Conservation (phyloP, 495 filamentous ascomycete genomes). For the Penicillium mononematosum region DNA sequence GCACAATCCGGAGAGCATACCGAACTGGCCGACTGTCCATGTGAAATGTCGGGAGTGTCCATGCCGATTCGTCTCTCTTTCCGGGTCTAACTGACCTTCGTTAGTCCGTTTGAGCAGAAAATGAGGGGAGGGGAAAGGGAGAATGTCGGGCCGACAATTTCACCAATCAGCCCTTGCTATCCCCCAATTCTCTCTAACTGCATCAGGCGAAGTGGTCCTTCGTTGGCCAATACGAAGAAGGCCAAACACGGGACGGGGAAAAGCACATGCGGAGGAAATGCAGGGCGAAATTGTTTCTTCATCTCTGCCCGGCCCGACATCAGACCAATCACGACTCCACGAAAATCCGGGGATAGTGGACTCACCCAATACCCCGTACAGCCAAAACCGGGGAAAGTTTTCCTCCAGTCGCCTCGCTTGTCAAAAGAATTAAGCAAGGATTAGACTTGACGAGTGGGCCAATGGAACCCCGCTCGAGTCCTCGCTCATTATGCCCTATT, state of each 20-base stretch:
- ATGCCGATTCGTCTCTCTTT: slow-evolving; percentile 4
- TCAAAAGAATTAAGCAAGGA: neutral
- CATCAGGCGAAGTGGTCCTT: neutral
- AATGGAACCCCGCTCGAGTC: slow-evolving; percentile 1
- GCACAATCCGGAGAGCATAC: neutral
- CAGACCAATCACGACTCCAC: neutral
- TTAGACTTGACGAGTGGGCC: neutral
- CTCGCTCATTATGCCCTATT: slow-evolving; percentile 1
- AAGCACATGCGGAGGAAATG: neutral
- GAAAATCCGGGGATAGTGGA: slow-evolving; percentile 8
- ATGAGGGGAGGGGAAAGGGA: neutral
- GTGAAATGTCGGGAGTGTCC: neutral
- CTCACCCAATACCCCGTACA: slow-evolving; percentile 1
- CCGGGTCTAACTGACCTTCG: neutral
- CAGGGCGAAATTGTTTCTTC: neutral
- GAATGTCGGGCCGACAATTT: slow-evolving; percentile 8
- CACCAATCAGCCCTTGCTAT: neutral
- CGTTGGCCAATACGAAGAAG: neutral
- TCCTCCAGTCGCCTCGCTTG: slow-evolving; percentile 1
- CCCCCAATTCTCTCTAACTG: neutral
- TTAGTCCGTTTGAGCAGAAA: neutral
- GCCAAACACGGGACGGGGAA: neutral
- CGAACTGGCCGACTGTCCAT: neutral
- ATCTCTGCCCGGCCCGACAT: slow-evolving; percentile 2
- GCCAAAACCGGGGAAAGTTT: slow-evolving; percentile 7